Evolutionary conservation across 148 eudicot species (phyloP).

Genomic region (Dysphania ambrosioides): DNA sequence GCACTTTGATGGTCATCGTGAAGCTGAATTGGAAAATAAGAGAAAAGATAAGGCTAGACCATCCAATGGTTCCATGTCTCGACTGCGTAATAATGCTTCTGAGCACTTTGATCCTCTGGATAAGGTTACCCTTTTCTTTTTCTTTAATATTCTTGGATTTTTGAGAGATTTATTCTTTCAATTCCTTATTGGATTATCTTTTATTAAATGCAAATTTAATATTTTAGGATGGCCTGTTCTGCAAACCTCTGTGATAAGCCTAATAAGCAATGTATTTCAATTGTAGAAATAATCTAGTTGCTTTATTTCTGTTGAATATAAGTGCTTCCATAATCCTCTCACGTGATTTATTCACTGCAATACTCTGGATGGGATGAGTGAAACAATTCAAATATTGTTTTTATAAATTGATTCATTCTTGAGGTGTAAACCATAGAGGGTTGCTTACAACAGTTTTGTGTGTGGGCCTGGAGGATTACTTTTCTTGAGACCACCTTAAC

Average conservation of each 20-base stretch:
- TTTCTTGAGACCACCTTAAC: neutral
- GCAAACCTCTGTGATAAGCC: neutral
- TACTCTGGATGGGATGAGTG: no score
- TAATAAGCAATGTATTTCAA: no score
- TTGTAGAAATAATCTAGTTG: neutral
- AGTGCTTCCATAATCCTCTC: neutral
- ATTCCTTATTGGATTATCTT: no score
- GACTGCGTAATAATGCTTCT: neutral
- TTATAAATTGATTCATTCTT: no score
- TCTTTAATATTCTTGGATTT: neutral
- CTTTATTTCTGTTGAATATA: neutral
- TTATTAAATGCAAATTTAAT: no score
- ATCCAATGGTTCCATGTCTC: neutral
- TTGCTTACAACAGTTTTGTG: neutral
- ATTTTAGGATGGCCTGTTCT: neutral
- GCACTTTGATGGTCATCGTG: neutral
- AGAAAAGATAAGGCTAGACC: neutral
- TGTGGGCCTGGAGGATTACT: neutral
- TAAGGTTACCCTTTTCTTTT: neutral
- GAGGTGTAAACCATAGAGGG: neutral
- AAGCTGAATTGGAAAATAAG: neutral
- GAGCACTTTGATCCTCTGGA: neutral
- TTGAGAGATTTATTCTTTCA: no score
- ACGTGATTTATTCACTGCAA: neutral
- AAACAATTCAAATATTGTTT: no score